These are phyloP conservation scores for Globisporangium rhizosaccharum DNA, from an alignment of 352 stramenopile species.

Conservation along the genomic window DNA sequence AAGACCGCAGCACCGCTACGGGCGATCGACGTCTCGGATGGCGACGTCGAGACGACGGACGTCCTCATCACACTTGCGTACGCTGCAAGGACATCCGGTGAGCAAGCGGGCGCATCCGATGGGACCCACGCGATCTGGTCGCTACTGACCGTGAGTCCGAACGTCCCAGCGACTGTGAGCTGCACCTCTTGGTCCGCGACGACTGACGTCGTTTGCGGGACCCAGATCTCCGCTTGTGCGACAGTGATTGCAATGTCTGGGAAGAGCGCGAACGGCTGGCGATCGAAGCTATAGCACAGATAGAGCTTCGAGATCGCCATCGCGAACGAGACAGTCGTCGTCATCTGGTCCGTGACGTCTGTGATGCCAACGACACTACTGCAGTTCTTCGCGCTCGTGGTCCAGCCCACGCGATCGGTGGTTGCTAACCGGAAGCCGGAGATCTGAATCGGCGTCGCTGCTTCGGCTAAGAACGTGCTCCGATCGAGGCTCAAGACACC, in stretches of 20 bases:
- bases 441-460: constrained; percentile 39
- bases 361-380: constrained; percentile 23
- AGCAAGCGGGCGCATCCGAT: constrained; percentile 34
- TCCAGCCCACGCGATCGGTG: constrained; percentile 51
- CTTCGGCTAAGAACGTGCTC: constrained; percentile 32
- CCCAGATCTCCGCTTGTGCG: constrained; percentile 48
- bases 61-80: constrained; percentile 42
- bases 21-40: constrained; percentile 27
- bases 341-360: constrained; percentile 25
- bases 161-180: constrained; percentile 42
- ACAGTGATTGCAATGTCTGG: constrained; percentile 24
- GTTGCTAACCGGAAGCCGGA: constrained; percentile 43
- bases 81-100: constrained; percentile 14
- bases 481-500: constrained; percentile 40
- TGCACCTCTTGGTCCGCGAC: constrained; percentile 37
- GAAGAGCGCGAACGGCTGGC: constrained; percentile 55
- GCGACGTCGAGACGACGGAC: constrained; percentile 20
- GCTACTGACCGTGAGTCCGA: constrained; percentile 47
- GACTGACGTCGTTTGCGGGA: constrained; percentile 35
- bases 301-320: constrained; percentile 29
- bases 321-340: constrained; percentile 22
- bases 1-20: constrained; percentile 29
- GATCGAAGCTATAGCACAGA: constrained; percentile 64
- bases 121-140: constrained; percentile 65
- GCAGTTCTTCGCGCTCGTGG: constrained; percentile 31